Base-by-base conservation (phyloP, 1,139 yeast genomes). In the Debaryomycetaceae sp. region DNA sequence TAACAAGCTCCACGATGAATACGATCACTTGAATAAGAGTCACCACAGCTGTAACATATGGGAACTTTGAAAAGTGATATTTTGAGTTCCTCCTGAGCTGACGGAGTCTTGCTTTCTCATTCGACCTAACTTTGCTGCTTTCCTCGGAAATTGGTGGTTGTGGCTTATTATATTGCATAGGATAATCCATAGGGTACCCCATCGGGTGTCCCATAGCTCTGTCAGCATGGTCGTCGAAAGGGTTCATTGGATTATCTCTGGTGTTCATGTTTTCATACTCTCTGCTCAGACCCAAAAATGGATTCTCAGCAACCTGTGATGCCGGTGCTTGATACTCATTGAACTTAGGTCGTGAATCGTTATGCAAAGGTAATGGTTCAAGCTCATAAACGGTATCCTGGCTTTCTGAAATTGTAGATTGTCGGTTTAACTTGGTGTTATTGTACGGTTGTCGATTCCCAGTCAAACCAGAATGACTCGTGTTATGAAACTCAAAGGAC, bases 1-100 rank as follows among this genome's bases (percentile, higher is more conserved):
- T 70, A 6, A 71, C 77, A 39, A 86, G 63, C 59, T 85, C 91
- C n/a, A 76, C 85, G n/a, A 84, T 72, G 56, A 85, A 85, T 14
- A 84, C 84, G 7, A 66, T 62, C 4, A 81, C 57, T 57, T 85
- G 89, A 22, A 82, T 72, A 5, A 70, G 40, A 0, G 83, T 71
- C 13, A 76, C 69, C 1, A 75, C 7, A 24, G 73, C 69, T 6
- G 81, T 75, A 52, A 79, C 71, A 55, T 75, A 74, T 1, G 80
- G 78, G 24, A 73, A 56, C 45, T 63, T 64, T 1, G 84, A 69
- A 51, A 58, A 70, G 57, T 73, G 78, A 54, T 68, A 72, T 34
- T 75, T 57, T 2, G 77, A 76, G 45, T 61, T 58, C 5, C 67
- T 54, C 38, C 60, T 48, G 24, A 67, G 45, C 36, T 64, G 64